Evolutionary conservation across 2,329 filamentous ascomycete genomes (phyloP), one percentile per base, ranked within the genome.

Genomic region (Talaromyces sp.): DNA sequence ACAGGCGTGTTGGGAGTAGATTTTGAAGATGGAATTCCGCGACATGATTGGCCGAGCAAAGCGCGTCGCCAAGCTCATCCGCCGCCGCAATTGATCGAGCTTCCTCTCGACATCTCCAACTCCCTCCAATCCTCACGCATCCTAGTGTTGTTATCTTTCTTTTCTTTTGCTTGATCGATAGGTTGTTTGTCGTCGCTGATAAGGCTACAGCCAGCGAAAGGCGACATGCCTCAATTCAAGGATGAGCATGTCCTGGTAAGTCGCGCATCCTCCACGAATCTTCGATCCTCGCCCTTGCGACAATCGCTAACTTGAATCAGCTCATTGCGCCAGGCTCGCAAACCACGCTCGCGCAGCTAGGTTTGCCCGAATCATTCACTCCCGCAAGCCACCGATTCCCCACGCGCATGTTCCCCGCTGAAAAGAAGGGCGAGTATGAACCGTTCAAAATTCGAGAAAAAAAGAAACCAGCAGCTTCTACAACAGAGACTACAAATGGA

Each of bases 271-370:
- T 25, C 9, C 35, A 37, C 27, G n/a, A 35, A 56, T 27, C 50
- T 35, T 31, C 1, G 22, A 8, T 17, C 11, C n/a, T n/a, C 19
- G 9, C 37, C 37, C 25, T 57, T 39, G 19, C 37, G 37, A 41
- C 33, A 43, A 22, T 43, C 54, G 56, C 37, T 59, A 31, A 52
- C 4, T 52, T 25, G 52, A 11, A 31, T 64, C n/a, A 83, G 81
- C 77, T 83, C 70, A 83, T 85, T 75, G 81, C 81, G 72, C 84
- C 84, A 61, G 93, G 93, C 74, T 97, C 93, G 77, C 89, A 90
- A 79, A 94, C 89, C 69, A 97, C 93, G 66, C 87, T 96, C 81
- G 93, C 93, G 70, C 93, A 97, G 84, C 86, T 97, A 47, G 93
- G 93, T 61, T 90, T 95, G 71, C 89, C 88, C 71, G 93, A 97